Base-by-base conservation (phyloP, 139 green algal species). In the Auxenochlorella protothecoides region DNA sequence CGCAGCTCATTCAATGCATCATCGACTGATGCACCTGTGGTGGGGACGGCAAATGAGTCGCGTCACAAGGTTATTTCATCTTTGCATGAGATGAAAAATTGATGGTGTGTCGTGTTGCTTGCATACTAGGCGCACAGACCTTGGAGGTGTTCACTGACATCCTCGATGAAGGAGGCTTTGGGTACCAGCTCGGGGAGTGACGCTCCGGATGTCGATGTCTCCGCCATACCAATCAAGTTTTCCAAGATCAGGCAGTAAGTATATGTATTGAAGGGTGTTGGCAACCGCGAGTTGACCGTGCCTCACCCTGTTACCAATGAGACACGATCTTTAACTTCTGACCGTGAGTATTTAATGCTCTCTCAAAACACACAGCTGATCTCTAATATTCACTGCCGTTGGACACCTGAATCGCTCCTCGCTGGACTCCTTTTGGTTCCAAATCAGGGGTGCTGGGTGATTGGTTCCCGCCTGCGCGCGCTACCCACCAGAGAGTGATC, bases 111-210 rank as follows among this genome's bases (percentile, higher is more conserved):
- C 27, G 1, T 44, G 27, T 44, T 44, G 27, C 27, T 2, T 44
- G 27, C 27, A 44, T 44, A 44, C 0, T 44, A 44, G 27, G 27
- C 27, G 27, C 61, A 15, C 72, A 54, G 64, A 83, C 78, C 81
- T 77, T 74, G 62, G 53, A 88, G 54, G 69, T 74, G 85, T 5
- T 68, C 62, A 0, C 68, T 56, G 6, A 90, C 84, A 51, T 89
- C 76, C 59, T 85, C 80, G 44, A 90, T 85, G 67, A 86, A 89
- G 54, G 71, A 56, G 1, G 83, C 79, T 4, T 16, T 61, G 4
- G 81, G 81, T 15, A 85, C 73, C 53, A 82, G 44, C 60, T 79
- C 56, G 6, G 67, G 53, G 52, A 82, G 52, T 14, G 27, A 44
- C 27, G 27, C 27, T 44, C 69, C 65, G 59, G 59, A 75, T 14